Percentiles rank a stretch among this genome's conserved stretches.
Conservation (phyloP, 129 eudicot genomes). For the Chrysanthemum lavandulifolium region DNA sequence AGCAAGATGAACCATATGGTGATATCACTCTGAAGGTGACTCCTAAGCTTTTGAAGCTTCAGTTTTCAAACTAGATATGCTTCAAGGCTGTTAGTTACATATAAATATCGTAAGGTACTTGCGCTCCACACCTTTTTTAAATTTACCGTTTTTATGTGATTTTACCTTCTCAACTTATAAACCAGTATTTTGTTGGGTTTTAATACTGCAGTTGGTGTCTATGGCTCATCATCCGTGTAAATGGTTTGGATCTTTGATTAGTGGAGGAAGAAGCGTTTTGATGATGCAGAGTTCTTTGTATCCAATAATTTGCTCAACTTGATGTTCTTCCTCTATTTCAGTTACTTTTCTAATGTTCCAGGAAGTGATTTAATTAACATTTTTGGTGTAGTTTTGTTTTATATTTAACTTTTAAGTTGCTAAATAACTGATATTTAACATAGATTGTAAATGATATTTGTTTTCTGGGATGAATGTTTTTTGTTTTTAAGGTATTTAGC, state of each 20-base stretch:
- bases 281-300: slow-evolving; percentile 7
- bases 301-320: slow-evolving; percentile 8
- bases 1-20: slow-evolving; percentile 64
- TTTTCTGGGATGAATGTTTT: neutral
- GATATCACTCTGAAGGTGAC: slow-evolving; percentile 64
- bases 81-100: neutral
- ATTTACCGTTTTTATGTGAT: neutral
- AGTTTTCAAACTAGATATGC: slow-evolving; percentile 30
- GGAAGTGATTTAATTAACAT: neutral
- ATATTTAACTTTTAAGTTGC: slow-evolving; percentile 1
- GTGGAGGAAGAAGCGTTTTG: neutral
- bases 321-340: neutral
- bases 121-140: neutral
- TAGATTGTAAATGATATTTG: slow-evolving; percentile 12
- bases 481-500: neutral
- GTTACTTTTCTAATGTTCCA: neutral
- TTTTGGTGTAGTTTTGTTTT: neutral
- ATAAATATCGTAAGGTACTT: slow-evolving; percentile 30
- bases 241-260: slow-evolving; percentile 21
- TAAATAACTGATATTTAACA: slow-evolving; percentile 5
- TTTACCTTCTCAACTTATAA: neutral
- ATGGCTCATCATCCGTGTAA: slow-evolving; percentile 18
- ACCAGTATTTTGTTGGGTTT: slow-evolving; percentile 1
- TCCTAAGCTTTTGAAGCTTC: slow-evolving; percentile 51
- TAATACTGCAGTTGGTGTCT: slow-evolving; percentile 28